Evolutionary conservation across 75 land plant species (phyloP).

Genomic region (Picea glauca): DNA sequence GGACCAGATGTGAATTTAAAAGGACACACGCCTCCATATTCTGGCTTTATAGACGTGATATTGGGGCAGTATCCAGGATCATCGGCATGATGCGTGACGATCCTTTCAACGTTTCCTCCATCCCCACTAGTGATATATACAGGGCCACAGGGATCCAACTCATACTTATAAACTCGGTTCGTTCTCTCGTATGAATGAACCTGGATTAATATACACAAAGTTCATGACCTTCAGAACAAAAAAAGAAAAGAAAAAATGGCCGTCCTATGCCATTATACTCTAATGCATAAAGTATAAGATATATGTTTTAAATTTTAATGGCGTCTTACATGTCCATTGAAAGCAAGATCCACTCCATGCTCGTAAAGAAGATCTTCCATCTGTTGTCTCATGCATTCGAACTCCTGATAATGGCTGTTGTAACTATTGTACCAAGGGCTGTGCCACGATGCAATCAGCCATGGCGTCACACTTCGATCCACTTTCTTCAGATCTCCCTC

Average conservation of each 20-base stretch:
- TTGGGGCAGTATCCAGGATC: constrained; percentile 10
- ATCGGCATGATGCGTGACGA: constrained; percentile 22
- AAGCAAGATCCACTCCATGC: constrained; percentile 30
- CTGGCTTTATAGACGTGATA: constrained; percentile 22
- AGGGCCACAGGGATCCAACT: constrained; percentile 21
- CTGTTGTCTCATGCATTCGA: constrained; percentile 37
- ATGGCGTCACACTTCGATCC: constrained; percentile 32
- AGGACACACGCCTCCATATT: constrained; percentile 22
- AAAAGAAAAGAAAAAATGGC: too few relatives aligned
- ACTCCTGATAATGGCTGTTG: constrained; percentile 30
- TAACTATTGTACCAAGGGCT: constrained; percentile 53
- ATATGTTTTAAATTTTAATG: not conserved
- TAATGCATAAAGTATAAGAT: too few relatives aligned
- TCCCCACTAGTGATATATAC: constrained; percentile 33
- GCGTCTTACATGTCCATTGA: constrained; percentile 34
- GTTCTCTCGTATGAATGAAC: constrained; percentile 38
- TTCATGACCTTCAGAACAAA: too few relatives aligned
- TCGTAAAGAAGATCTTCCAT: constrained; percentile 41
- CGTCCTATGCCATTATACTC: too few relatives aligned
- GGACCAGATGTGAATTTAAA: not conserved
- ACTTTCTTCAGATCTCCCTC: constrained; percentile 27
- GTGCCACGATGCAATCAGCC: constrained; percentile 34
- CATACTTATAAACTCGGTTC: constrained; percentile 33
- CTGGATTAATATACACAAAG: not conserved
- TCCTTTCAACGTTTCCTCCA: constrained; percentile 33